These are phyloP conservation scores for Clonostachys chloroleuca DNA, from an alignment of 2,329 filamentous ascomycete genomes.

Conservation along the genomic window DNA sequence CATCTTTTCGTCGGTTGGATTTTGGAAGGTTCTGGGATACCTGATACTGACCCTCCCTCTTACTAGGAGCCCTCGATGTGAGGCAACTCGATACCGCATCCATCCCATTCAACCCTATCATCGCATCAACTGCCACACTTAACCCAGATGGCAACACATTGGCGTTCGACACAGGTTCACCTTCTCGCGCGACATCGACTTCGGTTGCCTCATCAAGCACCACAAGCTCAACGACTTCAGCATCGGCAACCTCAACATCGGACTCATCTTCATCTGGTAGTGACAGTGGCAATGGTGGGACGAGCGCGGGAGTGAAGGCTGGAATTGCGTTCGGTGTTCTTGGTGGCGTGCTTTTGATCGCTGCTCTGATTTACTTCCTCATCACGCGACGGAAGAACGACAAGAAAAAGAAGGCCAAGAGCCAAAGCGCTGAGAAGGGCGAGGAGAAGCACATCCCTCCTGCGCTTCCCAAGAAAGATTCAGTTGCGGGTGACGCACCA, in stretches of 20 bases:
- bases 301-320: slow-evolving; percentile 54
- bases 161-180: not conserved
- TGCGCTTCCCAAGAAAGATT: slow-evolving; percentile 8
- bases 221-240: not conserved
- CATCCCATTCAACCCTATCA: not conserved
- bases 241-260: not conserved
- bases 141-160: not conserved
- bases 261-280: not conserved
- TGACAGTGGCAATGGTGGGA: slow-evolving; percentile 7
- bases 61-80: not conserved
- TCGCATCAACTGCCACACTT: not conserved
- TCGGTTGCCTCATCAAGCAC: not conserved
- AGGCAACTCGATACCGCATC: slow-evolving; percentile 1
- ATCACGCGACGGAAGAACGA: slow-evolving; percentile 57
- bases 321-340: slow-evolving; percentile 83
- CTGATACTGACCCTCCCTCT: too few species aligned
- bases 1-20: too few species aligned
- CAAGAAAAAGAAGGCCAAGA: slow-evolving; percentile 45
- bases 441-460: slow-evolving; percentile 58
- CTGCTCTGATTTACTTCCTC: slow-evolving; percentile 66
- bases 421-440: slow-evolving; percentile 37
- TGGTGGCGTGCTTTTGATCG: slow-evolving; percentile 60
- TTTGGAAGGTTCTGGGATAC: too few species aligned
- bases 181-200: not conserved
- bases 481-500: slow-evolving; percentile 50